phyloP scores from a whole-genome alignment of 2,329 filamentous ascomycete species.

The Didymella glomerata region DNA sequence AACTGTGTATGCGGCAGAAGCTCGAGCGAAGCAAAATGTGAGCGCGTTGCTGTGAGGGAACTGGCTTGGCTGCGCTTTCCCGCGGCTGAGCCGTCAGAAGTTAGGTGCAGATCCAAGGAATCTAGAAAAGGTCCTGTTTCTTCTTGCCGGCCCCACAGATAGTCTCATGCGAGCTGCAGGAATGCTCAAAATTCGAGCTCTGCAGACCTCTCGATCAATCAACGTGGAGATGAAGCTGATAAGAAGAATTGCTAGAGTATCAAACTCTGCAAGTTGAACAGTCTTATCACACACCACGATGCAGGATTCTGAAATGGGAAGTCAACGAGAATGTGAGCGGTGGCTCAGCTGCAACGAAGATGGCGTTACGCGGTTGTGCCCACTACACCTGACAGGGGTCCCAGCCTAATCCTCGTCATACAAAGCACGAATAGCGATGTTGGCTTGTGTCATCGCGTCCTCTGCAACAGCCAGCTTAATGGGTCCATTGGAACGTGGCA shows the following conservation, averaged over 20 bases:
- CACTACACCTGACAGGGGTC: constrained; percentile 35
- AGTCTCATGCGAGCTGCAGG: constrained; percentile 26
- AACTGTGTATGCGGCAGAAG: constrained; percentile 24
- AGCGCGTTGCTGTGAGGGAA: constrained; percentile 30
- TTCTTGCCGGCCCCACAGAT: constrained; percentile 35
- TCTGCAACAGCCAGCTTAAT: constrained; percentile 23
- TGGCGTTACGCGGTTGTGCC: constrained; percentile 23
- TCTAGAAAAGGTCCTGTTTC: constrained; percentile 37
- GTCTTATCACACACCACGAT: constrained; percentile 16
- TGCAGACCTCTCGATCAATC: constrained; percentile 21
- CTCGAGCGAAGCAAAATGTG: constrained; percentile 18
- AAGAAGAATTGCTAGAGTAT: constrained; percentile 1
- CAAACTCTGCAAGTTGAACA: constrained; percentile 6
- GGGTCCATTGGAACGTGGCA: constrained; percentile 30
- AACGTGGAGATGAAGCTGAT: constrained; percentile 27
- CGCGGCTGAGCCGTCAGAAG: constrained; percentile 32
- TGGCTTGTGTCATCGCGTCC: constrained; percentile 40
- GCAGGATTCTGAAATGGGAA: constrained; percentile 22
- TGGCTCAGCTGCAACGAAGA: constrained; percentile 21
- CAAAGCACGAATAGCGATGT: constrained; percentile 37
- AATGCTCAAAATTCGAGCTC: constrained; percentile 16
- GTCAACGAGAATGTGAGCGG: constrained; percentile 16
- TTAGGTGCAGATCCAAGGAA: constrained; percentile 35
- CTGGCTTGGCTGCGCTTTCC: constrained; percentile 37
- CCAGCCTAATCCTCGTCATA: constrained; percentile 39